Evolutionary conservation across 2,329 filamentous ascomycete species (phyloP).

Genomic region (Cercospora berteroae): DNA sequence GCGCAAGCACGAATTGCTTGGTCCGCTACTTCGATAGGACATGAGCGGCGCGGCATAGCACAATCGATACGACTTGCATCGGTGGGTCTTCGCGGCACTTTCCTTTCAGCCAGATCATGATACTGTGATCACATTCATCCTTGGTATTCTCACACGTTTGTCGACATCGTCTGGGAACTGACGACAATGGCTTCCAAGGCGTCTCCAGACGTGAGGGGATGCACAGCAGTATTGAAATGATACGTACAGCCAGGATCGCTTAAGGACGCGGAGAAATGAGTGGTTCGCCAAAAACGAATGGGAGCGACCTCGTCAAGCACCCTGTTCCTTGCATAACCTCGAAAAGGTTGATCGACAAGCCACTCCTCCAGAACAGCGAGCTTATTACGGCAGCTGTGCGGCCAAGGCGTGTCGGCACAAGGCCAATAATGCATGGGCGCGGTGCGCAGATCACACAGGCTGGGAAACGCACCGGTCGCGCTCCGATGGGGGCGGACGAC

Average conservation of each 20-base stretch:
- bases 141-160: neutral
- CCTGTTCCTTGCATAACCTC: constrained; percentile 18
- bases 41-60: neutral
- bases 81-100: neutral
- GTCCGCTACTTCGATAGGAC: neutral
- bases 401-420: neutral
- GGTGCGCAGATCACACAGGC: neutral
- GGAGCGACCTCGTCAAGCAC: constrained; percentile 2
- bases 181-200: neutral
- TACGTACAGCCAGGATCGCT: constrained; percentile 14
- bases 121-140: neutral
- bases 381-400: constrained; percentile 6
- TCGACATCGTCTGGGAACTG: neutral
- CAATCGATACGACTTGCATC: neutral
- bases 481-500: neutral
- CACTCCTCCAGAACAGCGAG: constrained; percentile 9
- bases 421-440: neutral
- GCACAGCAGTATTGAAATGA: constrained; percentile 19
- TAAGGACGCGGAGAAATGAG: constrained; percentile 6
- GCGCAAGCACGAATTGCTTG: neutral
- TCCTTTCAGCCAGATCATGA: neutral
- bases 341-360: constrained; percentile 16
- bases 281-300: constrained; percentile 3
- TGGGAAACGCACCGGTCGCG: neutral
- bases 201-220: constrained; percentile 12